Evolutionary conservation across 495 filamentous ascomycete genomes (phyloP).

Genomic region (Aspergillus sclerotioniger): DNA sequence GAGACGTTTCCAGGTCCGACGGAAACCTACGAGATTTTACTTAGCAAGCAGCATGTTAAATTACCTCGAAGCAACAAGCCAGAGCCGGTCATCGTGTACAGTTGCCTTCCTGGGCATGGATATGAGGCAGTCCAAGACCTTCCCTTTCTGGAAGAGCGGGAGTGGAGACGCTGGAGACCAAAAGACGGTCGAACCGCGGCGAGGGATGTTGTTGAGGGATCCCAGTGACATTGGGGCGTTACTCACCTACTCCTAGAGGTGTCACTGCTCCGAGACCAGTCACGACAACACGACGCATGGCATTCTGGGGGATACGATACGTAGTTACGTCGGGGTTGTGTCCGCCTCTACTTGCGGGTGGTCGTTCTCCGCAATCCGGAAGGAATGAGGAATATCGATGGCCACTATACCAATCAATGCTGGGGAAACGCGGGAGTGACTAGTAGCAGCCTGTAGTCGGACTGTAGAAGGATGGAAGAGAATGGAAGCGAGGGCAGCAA

Average conservation of each 20-base stretch:
- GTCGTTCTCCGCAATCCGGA: neutral
- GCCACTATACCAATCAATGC: neutral
- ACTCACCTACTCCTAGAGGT: slow-evolving; percentile 77
- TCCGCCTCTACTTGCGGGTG: too few species aligned
- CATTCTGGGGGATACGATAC: slow-evolving; percentile 29
- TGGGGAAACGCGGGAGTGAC: neutral
- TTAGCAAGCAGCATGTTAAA: slow-evolving; percentile 3
- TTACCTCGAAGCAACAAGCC: neutral
- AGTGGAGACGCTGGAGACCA: slow-evolving; percentile 23
- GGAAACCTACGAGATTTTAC: slow-evolving; percentile 52
- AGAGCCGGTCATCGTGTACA: slow-evolving; percentile 12
- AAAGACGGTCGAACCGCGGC: neutral
- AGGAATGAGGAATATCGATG: too few species aligned
- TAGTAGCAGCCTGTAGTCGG: too few species aligned
- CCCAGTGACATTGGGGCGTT: neutral
- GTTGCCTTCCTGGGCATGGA: slow-evolving; percentile 19
- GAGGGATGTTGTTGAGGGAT: slow-evolving; percentile 1
- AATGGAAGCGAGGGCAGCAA: neutral
- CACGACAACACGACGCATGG: slow-evolving; percentile 91
- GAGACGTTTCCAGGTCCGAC: slow-evolving; percentile 76
- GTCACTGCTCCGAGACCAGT: slow-evolving; percentile 93
- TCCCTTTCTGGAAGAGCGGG: slow-evolving; percentile 19
- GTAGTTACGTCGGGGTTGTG: neutral
- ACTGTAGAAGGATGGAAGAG: neutral
- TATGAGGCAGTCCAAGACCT: slow-evolving; percentile 15